These are phyloP conservation scores for Lepidium africanum DNA, from an alignment of 345 rosid species.

Conservation along the genomic window DNA sequence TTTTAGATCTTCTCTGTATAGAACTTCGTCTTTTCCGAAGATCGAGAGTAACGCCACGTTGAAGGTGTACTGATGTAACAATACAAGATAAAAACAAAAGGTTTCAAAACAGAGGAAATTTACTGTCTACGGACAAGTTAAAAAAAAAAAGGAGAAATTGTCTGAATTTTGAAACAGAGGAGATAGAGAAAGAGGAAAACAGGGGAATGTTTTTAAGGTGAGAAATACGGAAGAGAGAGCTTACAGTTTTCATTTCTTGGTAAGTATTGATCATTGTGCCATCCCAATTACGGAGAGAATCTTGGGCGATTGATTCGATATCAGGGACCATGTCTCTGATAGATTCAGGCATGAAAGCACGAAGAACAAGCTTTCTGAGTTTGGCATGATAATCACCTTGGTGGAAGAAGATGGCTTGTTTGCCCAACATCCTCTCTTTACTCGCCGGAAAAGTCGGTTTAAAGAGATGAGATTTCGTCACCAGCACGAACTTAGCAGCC, in stretches of 20 bases:
- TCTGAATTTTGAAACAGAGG: neutral
- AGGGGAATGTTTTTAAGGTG: neutral
- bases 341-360: slow-evolving; percentile 66
- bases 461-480: slow-evolving; percentile 60
- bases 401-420: slow-evolving; percentile 77
- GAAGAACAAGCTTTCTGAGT: slow-evolving; percentile 72
- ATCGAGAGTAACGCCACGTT: slow-evolving; percentile 73
- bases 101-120: neutral
- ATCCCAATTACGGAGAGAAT: slow-evolving; percentile 37
- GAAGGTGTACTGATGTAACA: slow-evolving; percentile 58
- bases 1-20: slow-evolving; percentile 73
- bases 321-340: slow-evolving; percentile 41
- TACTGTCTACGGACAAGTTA: too few relatives aligned
- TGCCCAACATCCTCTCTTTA: slow-evolving; percentile 84
- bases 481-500: slow-evolving; percentile 68
- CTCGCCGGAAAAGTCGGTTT: slow-evolving; percentile 88
- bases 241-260: slow-evolving; percentile 80
- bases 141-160: too few relatives aligned
- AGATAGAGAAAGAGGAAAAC: neutral
- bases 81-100: neutral
- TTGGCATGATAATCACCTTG: slow-evolving; percentile 75
- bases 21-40: slow-evolving; percentile 60
- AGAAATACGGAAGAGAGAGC: slow-evolving; percentile 4
- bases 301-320: slow-evolving; percentile 47
- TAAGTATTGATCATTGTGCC: slow-evolving; percentile 53